Conservation (phyloP, 768 basidiomycete species). For the Kwoniella dendrophila region DNA sequence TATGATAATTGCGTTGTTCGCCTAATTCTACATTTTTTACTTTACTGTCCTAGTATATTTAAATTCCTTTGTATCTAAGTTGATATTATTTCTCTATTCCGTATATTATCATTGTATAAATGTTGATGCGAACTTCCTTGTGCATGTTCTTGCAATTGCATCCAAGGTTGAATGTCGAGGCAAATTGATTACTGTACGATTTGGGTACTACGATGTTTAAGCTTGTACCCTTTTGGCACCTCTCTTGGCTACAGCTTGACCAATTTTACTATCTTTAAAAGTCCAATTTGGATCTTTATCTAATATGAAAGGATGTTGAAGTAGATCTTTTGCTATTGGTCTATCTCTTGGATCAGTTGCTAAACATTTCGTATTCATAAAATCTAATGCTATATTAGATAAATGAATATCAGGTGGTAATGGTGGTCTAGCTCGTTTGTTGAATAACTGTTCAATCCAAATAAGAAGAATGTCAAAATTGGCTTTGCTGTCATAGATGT, state of each 20-base stretch:
- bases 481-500: not conserved
- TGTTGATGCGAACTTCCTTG: too few species aligned
- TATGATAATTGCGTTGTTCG: too few species aligned
- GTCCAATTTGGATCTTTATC: conserved; percentile 50
- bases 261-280: conserved; percentile 50
- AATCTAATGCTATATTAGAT: conserved; percentile 76
- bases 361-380: conserved; percentile 79
- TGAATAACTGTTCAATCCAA: conserved; percentile 67
- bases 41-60: too few species aligned
- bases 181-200: too few species aligned
- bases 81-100: too few species aligned
- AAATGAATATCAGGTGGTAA: conserved; percentile 80
- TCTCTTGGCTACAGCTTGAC: conserved; percentile 46
- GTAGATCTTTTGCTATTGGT: conserved; percentile 74
- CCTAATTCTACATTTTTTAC: too few species aligned
- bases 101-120: too few species aligned
- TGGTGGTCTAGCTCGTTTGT: conserved; percentile 81
- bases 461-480: not conserved
- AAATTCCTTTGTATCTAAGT: too few species aligned
- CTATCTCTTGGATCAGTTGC: conserved; percentile 85
- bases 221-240: conserved; percentile 21
- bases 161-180: too few species aligned
- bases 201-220: not conserved
- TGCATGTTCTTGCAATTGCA: too few species aligned
- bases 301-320: conserved; percentile 67